These are phyloP conservation scores for Argentina anserina DNA, from an alignment of 306 rosid species.

Conservation along the genomic window DNA sequence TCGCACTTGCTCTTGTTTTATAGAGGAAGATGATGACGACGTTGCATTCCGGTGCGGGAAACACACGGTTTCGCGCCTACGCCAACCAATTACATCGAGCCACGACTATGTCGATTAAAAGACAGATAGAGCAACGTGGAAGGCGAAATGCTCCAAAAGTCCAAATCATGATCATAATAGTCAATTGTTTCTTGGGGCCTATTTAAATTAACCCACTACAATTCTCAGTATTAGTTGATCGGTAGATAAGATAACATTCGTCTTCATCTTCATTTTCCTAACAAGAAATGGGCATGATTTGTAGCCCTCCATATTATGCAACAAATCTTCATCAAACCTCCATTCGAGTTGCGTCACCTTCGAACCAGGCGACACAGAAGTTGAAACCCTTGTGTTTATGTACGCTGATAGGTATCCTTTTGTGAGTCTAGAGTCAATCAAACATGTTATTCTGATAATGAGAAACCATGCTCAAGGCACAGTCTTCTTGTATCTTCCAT, in stretches of 20 bases:
- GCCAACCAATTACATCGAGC: neutral
- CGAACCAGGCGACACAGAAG: neutral
- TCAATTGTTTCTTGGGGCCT: neutral
- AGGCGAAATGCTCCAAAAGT: neutral
- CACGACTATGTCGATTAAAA: neutral
- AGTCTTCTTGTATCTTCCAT: conserved; percentile 64
- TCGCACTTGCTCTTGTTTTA: neutral
- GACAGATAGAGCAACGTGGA: neutral
- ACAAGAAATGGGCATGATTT: too few species aligned
- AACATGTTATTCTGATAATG: conserved; percentile 36
- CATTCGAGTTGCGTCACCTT: neutral
- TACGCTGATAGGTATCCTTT: neutral
- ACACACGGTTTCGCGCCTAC: neutral
- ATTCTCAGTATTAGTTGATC: neutral
- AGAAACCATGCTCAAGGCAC: conserved; percentile 78
- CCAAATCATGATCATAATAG: neutral
- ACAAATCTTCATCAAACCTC: neutral
- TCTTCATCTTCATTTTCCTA: too few species aligned
- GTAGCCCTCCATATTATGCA: neutral
- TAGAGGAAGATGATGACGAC: neutral
- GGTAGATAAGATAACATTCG: too few species aligned
- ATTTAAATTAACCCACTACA: neutral
- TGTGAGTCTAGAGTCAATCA: neutral
- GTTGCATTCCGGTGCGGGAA: neutral
- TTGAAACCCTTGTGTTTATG: neutral